These are phyloP conservation scores for Gigaspora rosea DNA, from an alignment of 192 early-diverging fungal species.

Conservation along the genomic window DNA sequence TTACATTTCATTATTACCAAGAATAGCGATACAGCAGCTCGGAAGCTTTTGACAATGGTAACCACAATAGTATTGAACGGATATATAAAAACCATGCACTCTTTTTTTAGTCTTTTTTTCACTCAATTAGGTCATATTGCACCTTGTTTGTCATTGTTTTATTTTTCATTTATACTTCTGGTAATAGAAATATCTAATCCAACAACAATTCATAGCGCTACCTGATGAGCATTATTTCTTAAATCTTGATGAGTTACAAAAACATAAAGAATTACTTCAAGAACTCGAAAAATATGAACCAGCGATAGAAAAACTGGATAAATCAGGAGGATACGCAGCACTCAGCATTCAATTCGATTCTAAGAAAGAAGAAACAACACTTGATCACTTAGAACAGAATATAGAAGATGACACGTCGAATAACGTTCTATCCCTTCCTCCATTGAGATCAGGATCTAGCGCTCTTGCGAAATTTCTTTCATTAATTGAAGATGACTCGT, in stretches of 20 bases:
- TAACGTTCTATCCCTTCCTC: slow-evolving; percentile 8
- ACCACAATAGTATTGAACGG: not conserved
- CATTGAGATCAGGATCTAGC: not conserved
- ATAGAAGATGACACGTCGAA: not conserved
- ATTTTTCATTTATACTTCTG: not conserved
- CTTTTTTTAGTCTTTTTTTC: not conserved
- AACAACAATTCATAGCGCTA: slow-evolving; percentile 34
- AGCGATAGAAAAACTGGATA: slow-evolving; percentile 13
- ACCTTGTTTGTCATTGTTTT: not conserved
- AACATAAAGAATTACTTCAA: slow-evolving; percentile 14
- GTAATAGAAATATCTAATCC: slow-evolving; percentile 31
- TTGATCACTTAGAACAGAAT: not conserved
- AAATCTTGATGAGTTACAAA: slow-evolving; percentile 20
- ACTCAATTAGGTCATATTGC: not conserved
- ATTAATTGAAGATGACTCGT: slow-evolving; percentile 20
- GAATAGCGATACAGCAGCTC: slow-evolving; percentile 28
- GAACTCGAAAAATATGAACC: slow-evolving; percentile 29
- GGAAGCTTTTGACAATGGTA: slow-evolving; percentile 28
- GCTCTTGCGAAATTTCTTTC: slow-evolving; percentile 29
- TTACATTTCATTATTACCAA: slow-evolving; percentile 23
- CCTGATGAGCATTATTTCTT: slow-evolving; percentile 29
- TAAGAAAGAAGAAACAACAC: not conserved
- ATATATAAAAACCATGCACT: not conserved
- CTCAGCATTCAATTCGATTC: slow-evolving; percentile 17
- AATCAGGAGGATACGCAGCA: slow-evolving; percentile 18